Percentiles rank a stretch among this genome's conserved stretches.
These are phyloP conservation scores for Silene vulgaris DNA, from an alignment of 179 eudicot species.

Conservation along the genomic window DNA sequence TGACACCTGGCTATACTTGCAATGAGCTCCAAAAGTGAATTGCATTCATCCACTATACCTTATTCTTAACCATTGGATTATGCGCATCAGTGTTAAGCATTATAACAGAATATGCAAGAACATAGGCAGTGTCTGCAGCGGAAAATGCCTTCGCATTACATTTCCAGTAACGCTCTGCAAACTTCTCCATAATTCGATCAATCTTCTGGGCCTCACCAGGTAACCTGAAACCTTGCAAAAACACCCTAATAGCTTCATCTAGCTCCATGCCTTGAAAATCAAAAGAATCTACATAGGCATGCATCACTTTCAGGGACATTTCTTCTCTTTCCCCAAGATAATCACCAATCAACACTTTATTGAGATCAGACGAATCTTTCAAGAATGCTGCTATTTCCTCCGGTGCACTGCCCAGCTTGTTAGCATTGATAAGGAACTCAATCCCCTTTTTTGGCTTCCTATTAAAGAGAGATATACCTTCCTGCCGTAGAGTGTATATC, in stretches of 20 bases:
- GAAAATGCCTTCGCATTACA: constrained; percentile 87
- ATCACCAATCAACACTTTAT: constrained; percentile 82
- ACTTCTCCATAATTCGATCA: constrained; percentile 95
- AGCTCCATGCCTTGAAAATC: constrained; percentile 72
- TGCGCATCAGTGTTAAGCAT: constrained; percentile 98
- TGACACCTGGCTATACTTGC: constrained; percentile 7
- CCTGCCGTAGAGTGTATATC: constrained; percentile 63
- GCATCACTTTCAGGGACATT: constrained; percentile 87
- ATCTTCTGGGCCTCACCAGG: constrained; percentile 99
- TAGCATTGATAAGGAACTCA: constrained; percentile 79
- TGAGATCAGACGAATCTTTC: constrained; percentile 70
- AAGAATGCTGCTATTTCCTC: constrained; percentile 84
- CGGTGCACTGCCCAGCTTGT: constrained; percentile 77
- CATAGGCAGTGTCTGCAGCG: constrained; percentile 97
- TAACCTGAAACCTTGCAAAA: constrained; percentile 83
- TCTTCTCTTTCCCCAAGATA: constrained; percentile 96
- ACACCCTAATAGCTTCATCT: constrained; percentile 80
- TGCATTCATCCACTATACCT: constrained; percentile 28
- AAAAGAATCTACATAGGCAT: constrained; percentile 92
- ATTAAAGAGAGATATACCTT: constrained; percentile 95
- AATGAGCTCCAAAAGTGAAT: constrained; percentile 12
- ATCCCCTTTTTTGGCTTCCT: constrained; percentile 89
- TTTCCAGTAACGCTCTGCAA: constrained; percentile 96
- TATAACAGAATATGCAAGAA: constrained; percentile 93
- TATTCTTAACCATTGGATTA: constrained; percentile 90